Evolutionary conservation across 2,329 filamentous ascomycete genomes (phyloP), one percentile per base, ranked within the genome.

Genomic region (Pseudocercospora ulei): DNA sequence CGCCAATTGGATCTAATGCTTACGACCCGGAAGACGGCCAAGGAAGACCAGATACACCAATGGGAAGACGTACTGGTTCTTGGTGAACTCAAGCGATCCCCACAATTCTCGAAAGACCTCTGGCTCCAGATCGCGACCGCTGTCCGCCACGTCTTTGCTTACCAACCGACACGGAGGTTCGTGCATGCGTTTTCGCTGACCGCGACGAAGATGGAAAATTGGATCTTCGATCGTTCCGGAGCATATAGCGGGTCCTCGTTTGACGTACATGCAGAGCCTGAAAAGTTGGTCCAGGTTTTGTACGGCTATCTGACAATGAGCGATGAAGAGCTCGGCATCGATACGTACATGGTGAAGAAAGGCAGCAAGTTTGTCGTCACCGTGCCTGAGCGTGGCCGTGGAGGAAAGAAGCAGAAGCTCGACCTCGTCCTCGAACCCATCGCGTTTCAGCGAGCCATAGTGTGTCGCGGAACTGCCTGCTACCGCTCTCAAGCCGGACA

Each of bases 301-400:
- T 11, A 8, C 12, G 30, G 30, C 9, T 34, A 34, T 12, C 19
- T 11, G 11, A 34, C 19, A 16, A 34, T 34, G 30, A 34, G 30
- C 16, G 30, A 34, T 16, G 30, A 34, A 34, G 30, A 34, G 30
- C 30, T 34, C 16, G 30, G 30, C 11, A 11, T 34, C 11, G 30
- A 34, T 16, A 34, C 30, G 22, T 24, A 7, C 22, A 24, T 24
- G 7, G 22, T 7, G 22, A 6, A n/a, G n/a, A 6, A 24, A 6
- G n/a, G 22, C 7, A n/a, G n/a, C 6, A n/a, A 24, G 22, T 6
- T 7, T 7, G 6, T 24, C 22, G 22, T 24, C n/a, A 24, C 22
- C 22, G 22, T 24, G n/a, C n/a, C n/a, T n/a, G n/a, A n/a, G n/a
- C n/a, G n/a, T n/a, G n/a, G n/a, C n/a, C n/a, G n/a, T n/a, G n/a